Conservation (phyloP, 768 basidiomycete species). For the Tylopilus sp. region DNA sequence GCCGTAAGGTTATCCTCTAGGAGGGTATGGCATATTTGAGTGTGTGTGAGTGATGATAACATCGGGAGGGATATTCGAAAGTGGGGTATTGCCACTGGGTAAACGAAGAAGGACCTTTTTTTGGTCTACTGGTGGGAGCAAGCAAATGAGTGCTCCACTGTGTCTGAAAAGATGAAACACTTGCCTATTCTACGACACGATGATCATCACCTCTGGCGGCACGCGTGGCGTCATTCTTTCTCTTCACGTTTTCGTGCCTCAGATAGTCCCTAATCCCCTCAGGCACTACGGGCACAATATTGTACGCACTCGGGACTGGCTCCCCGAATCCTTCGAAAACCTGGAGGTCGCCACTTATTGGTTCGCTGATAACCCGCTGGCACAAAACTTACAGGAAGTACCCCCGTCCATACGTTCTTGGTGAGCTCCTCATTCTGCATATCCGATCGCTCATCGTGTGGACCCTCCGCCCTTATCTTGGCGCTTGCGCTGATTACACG, state of each 20-base stretch:
- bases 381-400: constrained; percentile 17
- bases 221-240: constrained; percentile 21
- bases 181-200: background rate
- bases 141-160: no score
- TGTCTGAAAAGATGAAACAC: no score
- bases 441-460: constrained; percentile 20
- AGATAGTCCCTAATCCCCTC: constrained; percentile 21
- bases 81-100: no score
- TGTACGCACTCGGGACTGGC: constrained; percentile 22
- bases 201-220: constrained; percentile 36
- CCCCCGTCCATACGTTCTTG: constrained; percentile 22
- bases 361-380: background rate
- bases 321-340: constrained; percentile 25
- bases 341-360: background rate
- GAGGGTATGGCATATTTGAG: no score
- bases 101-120: no score
- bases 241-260: constrained; percentile 20
- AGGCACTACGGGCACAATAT: constrained; percentile 11
- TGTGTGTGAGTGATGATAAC: no score
- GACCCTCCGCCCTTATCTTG: constrained; percentile 22
- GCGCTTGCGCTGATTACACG: constrained; percentile 20
- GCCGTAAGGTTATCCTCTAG: no score
- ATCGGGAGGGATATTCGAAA: no score
- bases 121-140: no score
- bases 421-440: constrained; percentile 14